phyloP scores from a whole-genome alignment of 257 asterid genomes.

The Eucommia ulmoides region DNA sequence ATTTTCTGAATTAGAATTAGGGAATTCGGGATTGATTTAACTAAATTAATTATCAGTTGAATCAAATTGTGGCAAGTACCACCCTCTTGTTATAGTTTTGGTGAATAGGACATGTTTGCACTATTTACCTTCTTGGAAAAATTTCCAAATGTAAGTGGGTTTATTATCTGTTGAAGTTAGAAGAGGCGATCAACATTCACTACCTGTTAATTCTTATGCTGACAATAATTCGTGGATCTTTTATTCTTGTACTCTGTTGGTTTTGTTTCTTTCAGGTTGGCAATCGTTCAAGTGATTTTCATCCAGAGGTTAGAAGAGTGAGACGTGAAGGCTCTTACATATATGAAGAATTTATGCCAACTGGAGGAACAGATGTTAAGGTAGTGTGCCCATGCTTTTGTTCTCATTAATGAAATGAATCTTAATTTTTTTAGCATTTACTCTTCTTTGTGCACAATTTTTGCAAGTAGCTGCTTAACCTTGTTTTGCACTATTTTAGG shows the following conservation, averaged over 20 bases:
- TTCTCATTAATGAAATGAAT: not conserved
- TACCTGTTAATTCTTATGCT: not conserved
- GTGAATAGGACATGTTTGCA: no score
- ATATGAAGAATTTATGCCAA: conserved; percentile 99
- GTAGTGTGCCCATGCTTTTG: conserved; percentile 21
- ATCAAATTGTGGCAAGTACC: no score
- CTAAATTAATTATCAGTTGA: no score
- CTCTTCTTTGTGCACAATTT: not conserved
- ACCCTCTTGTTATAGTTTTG: no score
- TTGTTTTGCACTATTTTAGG: conserved; percentile 29
- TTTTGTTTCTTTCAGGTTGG: conserved; percentile 59
- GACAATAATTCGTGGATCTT: not conserved
- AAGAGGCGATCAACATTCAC: not conserved
- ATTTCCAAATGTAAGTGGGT: not conserved
- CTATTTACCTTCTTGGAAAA: conserved; percentile 4
- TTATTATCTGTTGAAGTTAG: not conserved
- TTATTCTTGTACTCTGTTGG: conserved; percentile 7
- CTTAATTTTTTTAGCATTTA: not conserved
- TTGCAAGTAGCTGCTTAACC: not conserved
- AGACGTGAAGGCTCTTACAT: conserved; percentile 98
- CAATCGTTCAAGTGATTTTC: conserved; percentile 96
- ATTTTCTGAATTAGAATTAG: no score
- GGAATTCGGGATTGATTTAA: no score
- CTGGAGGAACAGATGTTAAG: conserved; percentile 99
- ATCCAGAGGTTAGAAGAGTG: conserved; percentile 92